Evolutionary conservation across 129 eudicot genomes (phyloP).

Genomic region (Artemisia tridentata): DNA sequence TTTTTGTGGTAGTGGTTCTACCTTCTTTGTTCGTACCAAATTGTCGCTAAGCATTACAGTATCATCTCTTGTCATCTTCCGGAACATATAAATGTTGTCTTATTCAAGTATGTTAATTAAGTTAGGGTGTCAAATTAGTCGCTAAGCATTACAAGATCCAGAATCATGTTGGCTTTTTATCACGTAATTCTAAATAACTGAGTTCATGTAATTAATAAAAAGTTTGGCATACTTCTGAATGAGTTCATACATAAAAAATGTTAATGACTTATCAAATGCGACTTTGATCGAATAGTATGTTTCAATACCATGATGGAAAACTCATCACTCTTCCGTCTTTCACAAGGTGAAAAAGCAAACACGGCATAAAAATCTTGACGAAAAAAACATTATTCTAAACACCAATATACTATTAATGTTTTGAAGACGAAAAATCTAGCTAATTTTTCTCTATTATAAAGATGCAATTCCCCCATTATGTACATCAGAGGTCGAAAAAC

Average conservation of each 20-base stretch:
- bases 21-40: background rate
- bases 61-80: background rate
- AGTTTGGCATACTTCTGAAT: no score
- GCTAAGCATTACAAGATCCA: background rate
- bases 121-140: background rate
- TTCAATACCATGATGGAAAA: conserved; percentile 12
- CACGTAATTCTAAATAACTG: background rate
- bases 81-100: background rate
- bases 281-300: background rate
- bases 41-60: no score
- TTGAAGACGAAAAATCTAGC: conserved; percentile 7
- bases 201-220: no score
- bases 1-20: no score
- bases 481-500: conserved; percentile 34
- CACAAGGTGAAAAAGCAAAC: conserved; percentile 1
- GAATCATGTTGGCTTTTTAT: background rate
- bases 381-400: conserved; percentile 24
- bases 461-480: conserved; percentile 31
- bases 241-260: background rate
- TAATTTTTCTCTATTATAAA: conserved; percentile 24
- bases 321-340: background rate
- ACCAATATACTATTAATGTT: background rate
- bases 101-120: background rate
- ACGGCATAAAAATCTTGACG: background rate
- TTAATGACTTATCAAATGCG: background rate